These are phyloP conservation scores for Alternaria arborescens DNA, from an alignment of 2,329 filamentous ascomycete genomes.

Conservation along the genomic window DNA sequence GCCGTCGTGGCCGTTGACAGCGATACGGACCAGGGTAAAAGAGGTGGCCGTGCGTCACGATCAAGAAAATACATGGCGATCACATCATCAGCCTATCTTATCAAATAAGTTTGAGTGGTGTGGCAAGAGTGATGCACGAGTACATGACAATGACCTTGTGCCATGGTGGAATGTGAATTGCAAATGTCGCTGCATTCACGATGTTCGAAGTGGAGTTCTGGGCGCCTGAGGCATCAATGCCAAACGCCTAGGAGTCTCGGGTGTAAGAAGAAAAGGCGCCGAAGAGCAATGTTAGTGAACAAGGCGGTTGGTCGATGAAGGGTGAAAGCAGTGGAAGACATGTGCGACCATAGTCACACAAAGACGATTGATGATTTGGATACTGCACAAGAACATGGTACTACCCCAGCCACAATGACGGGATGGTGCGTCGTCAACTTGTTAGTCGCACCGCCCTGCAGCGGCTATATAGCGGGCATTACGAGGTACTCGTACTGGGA, in stretches of 20 bases:
- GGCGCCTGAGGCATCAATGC: constrained; percentile 31
- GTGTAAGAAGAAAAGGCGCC: constrained; percentile 13
- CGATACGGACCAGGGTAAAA: constrained; percentile 23
- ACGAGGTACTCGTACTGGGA: not conserved
- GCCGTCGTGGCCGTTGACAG: constrained; percentile 22
- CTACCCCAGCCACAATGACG: constrained; percentile 42
- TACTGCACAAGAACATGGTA: constrained; percentile 27
- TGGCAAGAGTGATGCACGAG: not conserved
- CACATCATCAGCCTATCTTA: not conserved
- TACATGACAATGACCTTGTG: not conserved
- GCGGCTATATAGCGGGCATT: constrained; percentile 13
- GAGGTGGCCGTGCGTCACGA: constrained; percentile 31
- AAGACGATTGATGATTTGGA: constrained; percentile 11
- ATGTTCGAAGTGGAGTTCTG: constrained; percentile 1
- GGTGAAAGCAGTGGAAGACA: not conserved
- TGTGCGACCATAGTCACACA: constrained; percentile 8
- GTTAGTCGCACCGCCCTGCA: constrained; percentile 12
- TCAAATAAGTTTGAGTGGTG: not conserved
- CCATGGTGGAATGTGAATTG: constrained; percentile 5
- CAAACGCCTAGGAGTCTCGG: constrained; percentile 45
- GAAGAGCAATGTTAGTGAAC: constrained; percentile 5
- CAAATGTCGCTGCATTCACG: not conserved
- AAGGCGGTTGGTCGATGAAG: constrained; percentile 1
- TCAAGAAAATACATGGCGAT: constrained; percentile 8
- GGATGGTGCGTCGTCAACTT: constrained; percentile 18